Evolutionary conservation across 495 filamentous ascomycete genomes (phyloP).

Genomic region (Talaromyces trachyspermus): DNA sequence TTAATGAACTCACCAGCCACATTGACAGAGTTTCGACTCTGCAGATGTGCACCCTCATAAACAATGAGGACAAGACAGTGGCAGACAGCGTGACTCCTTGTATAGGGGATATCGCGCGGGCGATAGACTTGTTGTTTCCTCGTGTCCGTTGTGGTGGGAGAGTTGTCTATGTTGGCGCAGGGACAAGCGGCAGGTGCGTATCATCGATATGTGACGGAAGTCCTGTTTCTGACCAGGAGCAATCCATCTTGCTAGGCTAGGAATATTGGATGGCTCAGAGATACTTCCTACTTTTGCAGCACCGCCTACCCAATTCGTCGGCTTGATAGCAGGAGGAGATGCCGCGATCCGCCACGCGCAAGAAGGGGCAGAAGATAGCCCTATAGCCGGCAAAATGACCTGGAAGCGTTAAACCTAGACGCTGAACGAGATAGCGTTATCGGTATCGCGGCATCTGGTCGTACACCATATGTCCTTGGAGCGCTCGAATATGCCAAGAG

Average conservation of each 20-base stretch:
- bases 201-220: too few species aligned
- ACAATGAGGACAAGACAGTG: constrained; percentile 26
- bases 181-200: constrained; percentile 31
- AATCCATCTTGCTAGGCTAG: too few species aligned
- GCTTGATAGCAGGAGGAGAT: constrained; percentile 32
- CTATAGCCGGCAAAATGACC: constrained; percentile 17
- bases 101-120: constrained; percentile 22
- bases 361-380: constrained; percentile 33
- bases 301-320: constrained; percentile 27
- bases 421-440: constrained; percentile 27
- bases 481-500: constrained; percentile 26
- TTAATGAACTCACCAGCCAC: constrained; percentile 21
- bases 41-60: constrained; percentile 29
- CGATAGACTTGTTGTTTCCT: constrained; percentile 24
- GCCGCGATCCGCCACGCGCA: constrained; percentile 30
- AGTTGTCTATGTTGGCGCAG: constrained; percentile 34
- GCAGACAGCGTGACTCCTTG: constrained; percentile 23
- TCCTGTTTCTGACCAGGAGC: too few species aligned
- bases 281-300: constrained; percentile 33
- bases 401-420: constrained; percentile 20
- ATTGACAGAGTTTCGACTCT: constrained; percentile 30
- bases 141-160: constrained; percentile 30
- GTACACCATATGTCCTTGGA: constrained; percentile 33
- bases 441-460: constrained; percentile 34
- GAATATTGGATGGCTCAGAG: constrained; percentile 34